Percentiles rank a stretch among this genome's conserved stretches.
These are phyloP conservation scores for Begonia loranthoides DNA, from an alignment of 306 rosid species.

Conservation along the genomic window DNA sequence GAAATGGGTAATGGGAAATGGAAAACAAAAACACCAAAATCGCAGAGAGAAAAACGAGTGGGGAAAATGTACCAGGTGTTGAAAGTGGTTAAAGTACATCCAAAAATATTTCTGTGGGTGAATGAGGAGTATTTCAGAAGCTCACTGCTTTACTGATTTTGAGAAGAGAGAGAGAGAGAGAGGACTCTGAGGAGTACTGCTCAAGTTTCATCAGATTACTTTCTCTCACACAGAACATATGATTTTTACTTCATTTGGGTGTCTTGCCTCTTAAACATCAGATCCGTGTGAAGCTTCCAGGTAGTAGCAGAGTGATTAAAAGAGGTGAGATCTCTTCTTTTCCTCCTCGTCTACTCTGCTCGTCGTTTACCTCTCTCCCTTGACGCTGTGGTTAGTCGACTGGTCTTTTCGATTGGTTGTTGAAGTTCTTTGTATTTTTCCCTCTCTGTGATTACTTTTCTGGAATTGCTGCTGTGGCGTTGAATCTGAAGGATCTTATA, in stretches of 20 bases:
- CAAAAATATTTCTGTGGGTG: too few relatives aligned
- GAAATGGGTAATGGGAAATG: too few relatives aligned
- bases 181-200: slow-evolving; percentile 36
- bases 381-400: not conserved
- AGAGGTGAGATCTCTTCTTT: slow-evolving; percentile 4
- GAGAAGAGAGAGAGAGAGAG: slow-evolving; percentile 16
- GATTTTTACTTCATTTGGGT: not conserved
- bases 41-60: too few relatives aligned
- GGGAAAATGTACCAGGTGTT: slow-evolving; percentile 1
- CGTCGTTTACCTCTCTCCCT: not conserved
- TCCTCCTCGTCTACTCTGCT: not conserved
- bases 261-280: not conserved
- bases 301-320: not conserved
- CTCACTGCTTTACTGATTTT: too few relatives aligned
- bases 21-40: too few relatives aligned
- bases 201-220: slow-evolving; percentile 27
- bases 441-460: not conserved
- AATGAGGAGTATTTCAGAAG: slow-evolving; percentile 4
- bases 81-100: too few relatives aligned
- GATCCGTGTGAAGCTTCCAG: not conserved
- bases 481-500: not conserved
- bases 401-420: too few relatives aligned
- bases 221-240: not conserved
- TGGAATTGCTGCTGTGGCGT: not conserved
- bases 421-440: too few relatives aligned